Conservation (phyloP, 2,329 filamentous ascomycete genomes). For the Colletotrichum karsti region DNA sequence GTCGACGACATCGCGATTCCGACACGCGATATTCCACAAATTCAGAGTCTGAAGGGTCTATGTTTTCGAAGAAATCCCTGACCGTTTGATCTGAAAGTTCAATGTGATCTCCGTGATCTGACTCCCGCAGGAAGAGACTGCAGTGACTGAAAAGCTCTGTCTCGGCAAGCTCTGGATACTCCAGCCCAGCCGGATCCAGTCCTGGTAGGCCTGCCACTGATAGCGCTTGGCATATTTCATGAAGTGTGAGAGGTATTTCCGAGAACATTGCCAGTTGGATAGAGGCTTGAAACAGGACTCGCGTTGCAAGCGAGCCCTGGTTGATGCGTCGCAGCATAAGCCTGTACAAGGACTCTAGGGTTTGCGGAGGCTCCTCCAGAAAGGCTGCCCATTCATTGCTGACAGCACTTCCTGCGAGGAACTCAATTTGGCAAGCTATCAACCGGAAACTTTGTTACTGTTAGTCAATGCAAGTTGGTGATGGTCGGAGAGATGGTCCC, state of each 20-base stretch:
- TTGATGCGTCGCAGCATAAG: neutral
- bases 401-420: neutral
- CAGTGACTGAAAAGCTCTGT: neutral
- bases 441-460: neutral
- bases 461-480: neutral
- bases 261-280: neutral
- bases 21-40: neutral
- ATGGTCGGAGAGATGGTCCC: too few relatives aligned
- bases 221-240: conserved; percentile 9
- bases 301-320: neutral
- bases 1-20: neutral
- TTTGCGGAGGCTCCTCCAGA: neutral
- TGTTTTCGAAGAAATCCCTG: neutral
- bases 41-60: neutral
- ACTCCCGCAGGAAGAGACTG: neutral
- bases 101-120: neutral
- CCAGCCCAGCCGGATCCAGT: neutral
- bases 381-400: neutral
- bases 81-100: neutral
- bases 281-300: neutral
- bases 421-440: neutral
- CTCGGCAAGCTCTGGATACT: conserved; percentile 6
- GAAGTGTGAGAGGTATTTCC: neutral
- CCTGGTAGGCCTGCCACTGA: neutral
- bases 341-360: neutral